phyloP scores from a whole-genome alignment of 805 yeast species.

The Teunomyces stri region DNA sequence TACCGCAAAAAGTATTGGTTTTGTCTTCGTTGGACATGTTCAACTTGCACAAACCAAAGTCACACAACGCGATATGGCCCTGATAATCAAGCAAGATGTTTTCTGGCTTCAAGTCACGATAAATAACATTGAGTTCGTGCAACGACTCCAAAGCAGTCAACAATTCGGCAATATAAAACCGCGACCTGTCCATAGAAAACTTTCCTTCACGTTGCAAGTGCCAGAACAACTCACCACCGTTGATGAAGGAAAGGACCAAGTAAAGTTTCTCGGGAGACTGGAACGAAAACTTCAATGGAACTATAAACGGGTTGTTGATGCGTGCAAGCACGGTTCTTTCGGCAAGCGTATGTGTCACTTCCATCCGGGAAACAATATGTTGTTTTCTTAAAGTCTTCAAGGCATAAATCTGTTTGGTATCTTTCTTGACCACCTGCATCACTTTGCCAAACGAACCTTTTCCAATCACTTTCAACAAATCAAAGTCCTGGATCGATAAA shows the following conservation, averaged over 20 bases:
- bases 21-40: slow-evolving; percentile 90
- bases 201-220: slow-evolving; percentile 90
- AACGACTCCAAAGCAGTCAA: slow-evolving; percentile 89
- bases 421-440: slow-evolving; percentile 96
- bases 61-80: slow-evolving; percentile 97
- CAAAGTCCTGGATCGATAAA: slow-evolving; percentile 87
- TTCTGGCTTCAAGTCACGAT: slow-evolving; percentile 95
- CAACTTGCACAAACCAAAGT: slow-evolving; percentile 93
- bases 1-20: slow-evolving; percentile 93
- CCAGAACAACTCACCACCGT: slow-evolving; percentile 95
- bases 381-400: slow-evolving; percentile 91
- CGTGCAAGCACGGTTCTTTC: slow-evolving; percentile 94
- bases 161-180: slow-evolving; percentile 93
- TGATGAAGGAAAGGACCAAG: slow-evolving; percentile 85
- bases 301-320: slow-evolving; percentile 92
- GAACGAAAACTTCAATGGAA: slow-evolving; percentile 92
- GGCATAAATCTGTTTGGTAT: slow-evolving; percentile 92
- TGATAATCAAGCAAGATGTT: slow-evolving; percentile 91
- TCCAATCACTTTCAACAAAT: slow-evolving; percentile 90
- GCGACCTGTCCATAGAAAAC: slow-evolving; percentile 82
- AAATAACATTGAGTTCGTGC: slow-evolving; percentile 88
- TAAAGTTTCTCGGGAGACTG: slow-evolving; percentile 96
- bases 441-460: slow-evolving; percentile 98
- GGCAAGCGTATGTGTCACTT: slow-evolving; percentile 93
- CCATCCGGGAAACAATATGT: slow-evolving; percentile 89